Evolutionary conservation across 1,284 basidiomycete species (phyloP).

Genomic region (Naganishia cerealis): DNA sequence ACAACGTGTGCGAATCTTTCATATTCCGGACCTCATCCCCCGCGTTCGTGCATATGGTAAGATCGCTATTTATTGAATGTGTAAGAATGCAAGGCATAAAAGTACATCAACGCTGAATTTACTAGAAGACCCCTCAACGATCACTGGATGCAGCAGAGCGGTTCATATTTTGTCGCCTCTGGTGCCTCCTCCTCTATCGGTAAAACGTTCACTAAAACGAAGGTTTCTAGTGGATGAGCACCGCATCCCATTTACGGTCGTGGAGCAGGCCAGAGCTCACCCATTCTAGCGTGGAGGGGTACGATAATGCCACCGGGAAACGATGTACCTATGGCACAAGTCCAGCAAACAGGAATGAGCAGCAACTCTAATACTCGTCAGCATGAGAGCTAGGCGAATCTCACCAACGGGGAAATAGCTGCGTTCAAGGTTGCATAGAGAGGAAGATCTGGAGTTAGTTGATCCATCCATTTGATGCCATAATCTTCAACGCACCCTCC

Average conservation of each 20-base stretch:
- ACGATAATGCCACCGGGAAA: constrained; percentile 33
- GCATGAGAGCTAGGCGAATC: neutral
- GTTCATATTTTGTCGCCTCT: constrained; percentile 2
- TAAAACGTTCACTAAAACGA: constrained; percentile 26
- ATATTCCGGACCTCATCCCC: too few relatives aligned
- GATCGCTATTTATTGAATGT: too few relatives aligned
- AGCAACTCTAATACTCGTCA: neutral
- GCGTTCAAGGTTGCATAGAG: neutral
- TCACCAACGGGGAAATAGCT: constrained; percentile 9
- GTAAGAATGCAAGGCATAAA: too few relatives aligned
- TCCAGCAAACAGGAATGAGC: neutral
- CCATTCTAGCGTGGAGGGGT: constrained; percentile 33
- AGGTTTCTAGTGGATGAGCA: neutral
- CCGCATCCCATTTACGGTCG: neutral
- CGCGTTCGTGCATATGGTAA: too few relatives aligned
- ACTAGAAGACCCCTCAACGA: neutral
- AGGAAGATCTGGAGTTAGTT: neutral
- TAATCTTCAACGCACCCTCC: constrained; percentile 25
- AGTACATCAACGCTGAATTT: too few relatives aligned
- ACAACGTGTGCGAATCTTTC: too few relatives aligned
- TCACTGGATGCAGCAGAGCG: constrained; percentile 26
- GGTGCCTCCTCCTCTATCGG: constrained; percentile 16
- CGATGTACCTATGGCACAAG: constrained; percentile 14
- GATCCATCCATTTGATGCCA: neutral
- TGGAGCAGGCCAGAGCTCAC: constrained; percentile 1